A percentile compares a stretch with the other conserved stretches of the same genome.
Evolutionary conservation across 306 rosid species (phyloP).

Genomic region (Canavalia gladiata): DNA sequence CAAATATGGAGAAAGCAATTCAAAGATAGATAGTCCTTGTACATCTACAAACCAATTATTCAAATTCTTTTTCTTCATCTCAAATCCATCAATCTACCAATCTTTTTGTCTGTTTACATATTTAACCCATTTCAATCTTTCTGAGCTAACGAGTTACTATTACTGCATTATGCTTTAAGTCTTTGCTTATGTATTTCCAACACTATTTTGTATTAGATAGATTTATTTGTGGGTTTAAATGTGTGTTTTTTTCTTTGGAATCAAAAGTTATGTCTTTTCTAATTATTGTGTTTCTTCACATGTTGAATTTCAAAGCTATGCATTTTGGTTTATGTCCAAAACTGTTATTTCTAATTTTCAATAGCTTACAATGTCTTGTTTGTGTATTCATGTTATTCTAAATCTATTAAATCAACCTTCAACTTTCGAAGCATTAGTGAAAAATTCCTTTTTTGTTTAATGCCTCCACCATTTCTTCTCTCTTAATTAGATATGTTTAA

Average conservation of each 20-base stretch:
- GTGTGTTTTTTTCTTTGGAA: no score
- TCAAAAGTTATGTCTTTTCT: no score
- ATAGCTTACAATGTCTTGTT: neutral
- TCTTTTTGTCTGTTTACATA: slow-evolving; percentile 55
- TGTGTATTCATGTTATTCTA: neutral
- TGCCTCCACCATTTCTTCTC: no score
- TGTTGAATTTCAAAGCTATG: no score
- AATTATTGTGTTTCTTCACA: no score
- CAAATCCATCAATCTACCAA: slow-evolving; percentile 52
- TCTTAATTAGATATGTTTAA: no score
- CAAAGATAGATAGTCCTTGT: slow-evolving; percentile 71
- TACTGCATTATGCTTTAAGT: neutral
- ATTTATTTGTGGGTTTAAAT: no score
- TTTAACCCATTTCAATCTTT: neutral
- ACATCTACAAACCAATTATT: slow-evolving; percentile 73
- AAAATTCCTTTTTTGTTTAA: neutral
- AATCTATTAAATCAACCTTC: slow-evolving; percentile 14
- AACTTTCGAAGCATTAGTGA: neutral
- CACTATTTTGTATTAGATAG: no score
- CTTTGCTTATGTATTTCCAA: neutral
- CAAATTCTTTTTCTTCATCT: slow-evolving; percentile 40
- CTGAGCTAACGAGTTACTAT: neutral
- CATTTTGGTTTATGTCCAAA: no score
- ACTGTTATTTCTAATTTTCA: neutral
- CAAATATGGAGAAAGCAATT: slow-evolving; percentile 78